Conservation (phyloP, 331 rosid species). For the Quercus phellos region DNA sequence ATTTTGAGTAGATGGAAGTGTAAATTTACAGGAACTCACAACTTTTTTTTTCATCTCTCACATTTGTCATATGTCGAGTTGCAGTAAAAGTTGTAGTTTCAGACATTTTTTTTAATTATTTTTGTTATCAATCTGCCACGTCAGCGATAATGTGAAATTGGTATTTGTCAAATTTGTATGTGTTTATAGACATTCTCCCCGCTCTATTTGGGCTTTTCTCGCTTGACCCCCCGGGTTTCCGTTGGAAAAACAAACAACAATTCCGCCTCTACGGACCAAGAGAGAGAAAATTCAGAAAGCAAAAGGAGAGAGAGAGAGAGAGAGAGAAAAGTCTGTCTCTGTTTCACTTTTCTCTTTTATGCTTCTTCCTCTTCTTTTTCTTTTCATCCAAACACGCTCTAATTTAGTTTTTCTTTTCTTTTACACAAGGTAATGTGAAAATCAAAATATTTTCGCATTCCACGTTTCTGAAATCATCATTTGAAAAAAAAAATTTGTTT, state of each 20-base stretch:
- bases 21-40: rapidly evolving
- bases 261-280: conserved; percentile 36
- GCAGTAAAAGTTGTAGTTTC: rapidly evolving
- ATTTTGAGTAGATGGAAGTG: too few relatives aligned
- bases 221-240: conserved; percentile 35
- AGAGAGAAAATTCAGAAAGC: conserved; percentile 20
- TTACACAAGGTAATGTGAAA: background rate
- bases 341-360: conserved; percentile 27
- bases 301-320: conserved; percentile 7
- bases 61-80: rapidly evolving
- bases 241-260: conserved; percentile 21
- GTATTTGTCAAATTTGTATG: too few relatives aligned
- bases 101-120: too few relatives aligned
- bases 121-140: too few relatives aligned
- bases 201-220: conserved; percentile 32
- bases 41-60: rapidly evolving
- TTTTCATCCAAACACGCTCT: background rate
- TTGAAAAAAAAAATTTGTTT: background rate
- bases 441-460: conserved; percentile 27
- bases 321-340: conserved; percentile 28
- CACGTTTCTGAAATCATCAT: background rate
- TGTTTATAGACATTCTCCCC: conserved; percentile 6
- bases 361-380: conserved; percentile 3
- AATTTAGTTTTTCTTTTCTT: background rate
- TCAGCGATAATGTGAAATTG: too few relatives aligned